Evolutionary conservation across 345 rosid genomes (phyloP), one percentile per base, ranked within the genome.

Genomic region (Brassica rapa): DNA sequence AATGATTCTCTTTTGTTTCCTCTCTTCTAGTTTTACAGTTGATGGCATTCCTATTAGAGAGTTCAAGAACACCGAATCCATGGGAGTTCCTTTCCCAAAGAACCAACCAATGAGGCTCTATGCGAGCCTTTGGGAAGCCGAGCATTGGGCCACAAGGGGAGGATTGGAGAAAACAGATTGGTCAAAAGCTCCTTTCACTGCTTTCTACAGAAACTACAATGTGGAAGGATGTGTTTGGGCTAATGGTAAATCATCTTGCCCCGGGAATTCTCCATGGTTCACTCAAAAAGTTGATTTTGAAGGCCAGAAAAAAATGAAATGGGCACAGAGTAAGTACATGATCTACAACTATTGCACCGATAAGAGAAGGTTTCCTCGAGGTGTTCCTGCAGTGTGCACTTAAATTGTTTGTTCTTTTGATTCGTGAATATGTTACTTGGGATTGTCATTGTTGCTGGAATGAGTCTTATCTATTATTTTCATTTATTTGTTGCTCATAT

Each of bases 261-360:
- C 53, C 1, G 6, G 53, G 53, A 43, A 43, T 43, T 43, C 53
- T 43, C 53, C 73, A 29, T 87, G 89, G 89, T 41, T 77, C 14
- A 81, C 80, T 63, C 76, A 85, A 67, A 61, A 65, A 41, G 85
- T 85, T 4, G 82, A 84, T 53, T 39, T 19, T 8, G 69, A 59
- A 15, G 81, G 72, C 14, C 53, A 43, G 15, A 43, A 43, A 12
- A 43, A 43, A 43, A 43, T 43, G 53, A 43, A 43, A 43, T 43
- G 53, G 53, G 53, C 80, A 59, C 88, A 84, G 30, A 59, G 82
- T 14, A 84, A 85, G 11, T 84, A 85, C 81, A 86, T 84, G 88
- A 68, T 88, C 1, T 88, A 86, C 66, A 78, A 86, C 75, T 86
- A 78, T 32, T 78, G 89, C 72, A 81, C 60, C 1, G 87, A 88